These are phyloP conservation scores for Acrodontium crateriforme DNA, from an alignment of 2,329 filamentous ascomycete genomes.

Conservation along the genomic window DNA sequence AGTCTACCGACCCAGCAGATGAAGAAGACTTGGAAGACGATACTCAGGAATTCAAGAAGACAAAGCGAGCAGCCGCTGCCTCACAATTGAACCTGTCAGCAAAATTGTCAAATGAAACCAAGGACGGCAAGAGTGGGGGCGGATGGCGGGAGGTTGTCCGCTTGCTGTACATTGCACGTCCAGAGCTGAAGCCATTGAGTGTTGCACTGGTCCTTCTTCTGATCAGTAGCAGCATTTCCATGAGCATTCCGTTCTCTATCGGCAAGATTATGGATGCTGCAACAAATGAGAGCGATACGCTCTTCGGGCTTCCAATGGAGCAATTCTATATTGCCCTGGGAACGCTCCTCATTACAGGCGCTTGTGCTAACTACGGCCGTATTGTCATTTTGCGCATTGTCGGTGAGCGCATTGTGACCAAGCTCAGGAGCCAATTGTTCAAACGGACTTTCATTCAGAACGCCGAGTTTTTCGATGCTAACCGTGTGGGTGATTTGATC, in stretches of 20 bases:
- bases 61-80: constrained; percentile 74
- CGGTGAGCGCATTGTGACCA: constrained; percentile 84
- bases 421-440: constrained; percentile 80
- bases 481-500: constrained; percentile 89
- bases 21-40: constrained; percentile 34
- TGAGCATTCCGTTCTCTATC: constrained; percentile 94
- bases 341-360: constrained; percentile 63
- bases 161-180: constrained; percentile 74
- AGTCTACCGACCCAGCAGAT: constrained; percentile 18
- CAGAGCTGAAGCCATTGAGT: constrained; percentile 67
- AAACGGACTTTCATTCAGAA: constrained; percentile 90
- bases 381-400: constrained; percentile 89
- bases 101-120: constrained; percentile 69
- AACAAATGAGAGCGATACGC: constrained; percentile 54
- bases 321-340: constrained; percentile 80
- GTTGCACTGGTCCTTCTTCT: constrained; percentile 74
- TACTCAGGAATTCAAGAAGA: constrained; percentile 51
- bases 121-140: constrained; percentile 33
- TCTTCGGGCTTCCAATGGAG: constrained; percentile 72
- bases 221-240: constrained; percentile 81
- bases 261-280: constrained; percentile 90
- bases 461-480: constrained; percentile 97
- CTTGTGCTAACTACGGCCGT: constrained; percentile 81
- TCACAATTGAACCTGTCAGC: constrained; percentile 83
- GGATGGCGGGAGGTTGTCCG: constrained; percentile 69